These are phyloP conservation scores for Solanum aculeatissimum DNA, from an alignment of 305 asterid genomes.

Conservation along the genomic window DNA sequence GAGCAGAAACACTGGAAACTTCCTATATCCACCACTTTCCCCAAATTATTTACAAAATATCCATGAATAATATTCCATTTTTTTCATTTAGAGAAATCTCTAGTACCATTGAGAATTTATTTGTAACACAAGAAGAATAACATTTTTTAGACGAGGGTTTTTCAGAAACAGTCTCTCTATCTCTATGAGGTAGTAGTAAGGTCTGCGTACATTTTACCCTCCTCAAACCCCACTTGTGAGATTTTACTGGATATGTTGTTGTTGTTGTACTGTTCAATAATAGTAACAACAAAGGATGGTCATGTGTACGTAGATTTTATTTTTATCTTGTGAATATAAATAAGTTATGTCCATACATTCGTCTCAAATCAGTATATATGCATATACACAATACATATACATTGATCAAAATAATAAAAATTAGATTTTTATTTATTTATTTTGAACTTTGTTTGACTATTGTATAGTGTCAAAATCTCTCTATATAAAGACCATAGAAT, in stretches of 20 bases:
- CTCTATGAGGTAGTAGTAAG: too few species aligned
- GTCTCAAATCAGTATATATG: too few species aligned
- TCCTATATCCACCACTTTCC: not conserved
- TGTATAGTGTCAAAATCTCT: not conserved
- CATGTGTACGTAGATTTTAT: not conserved
- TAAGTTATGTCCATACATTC: not conserved
- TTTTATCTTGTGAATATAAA: rapidly evolving
- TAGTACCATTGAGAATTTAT: not conserved
- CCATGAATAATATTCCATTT: not conserved
- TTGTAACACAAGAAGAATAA: not conserved
- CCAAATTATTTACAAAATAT: not conserved
- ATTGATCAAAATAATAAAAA: not conserved
- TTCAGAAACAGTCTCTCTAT: too few species aligned
- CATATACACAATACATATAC: not conserved
- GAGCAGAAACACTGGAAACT: not conserved
- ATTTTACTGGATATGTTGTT: too few species aligned
- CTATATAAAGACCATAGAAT: not conserved
- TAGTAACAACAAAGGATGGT: not conserved
- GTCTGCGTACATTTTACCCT: too few species aligned
- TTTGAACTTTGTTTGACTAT: not conserved
- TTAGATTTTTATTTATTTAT: not conserved
- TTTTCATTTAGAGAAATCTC: not conserved
- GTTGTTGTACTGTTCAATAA: not conserved
- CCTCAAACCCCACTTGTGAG: too few species aligned
- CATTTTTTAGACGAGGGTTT: too few species aligned